phyloP scores from a whole-genome alignment of 352 stramenopile species.

The Phytophthora fragariaefolia region DNA sequence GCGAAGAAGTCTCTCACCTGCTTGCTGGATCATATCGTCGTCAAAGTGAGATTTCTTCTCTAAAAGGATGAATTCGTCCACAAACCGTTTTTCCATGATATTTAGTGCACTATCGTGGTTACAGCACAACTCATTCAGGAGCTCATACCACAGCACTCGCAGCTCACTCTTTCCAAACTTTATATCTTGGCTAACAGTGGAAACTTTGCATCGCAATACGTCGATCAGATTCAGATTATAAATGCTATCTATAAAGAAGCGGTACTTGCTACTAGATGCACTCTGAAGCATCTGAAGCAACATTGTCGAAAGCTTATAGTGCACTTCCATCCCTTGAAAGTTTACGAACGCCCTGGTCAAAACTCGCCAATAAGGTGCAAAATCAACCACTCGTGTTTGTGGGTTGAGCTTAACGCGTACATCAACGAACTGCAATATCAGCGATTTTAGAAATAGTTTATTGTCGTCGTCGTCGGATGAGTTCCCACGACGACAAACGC shows the following conservation, averaged over 20 bases:
- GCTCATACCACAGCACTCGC: conserved; percentile 19
- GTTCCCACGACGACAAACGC: not conserved
- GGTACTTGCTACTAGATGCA: not conserved
- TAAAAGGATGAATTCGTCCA: conserved; percentile 14
- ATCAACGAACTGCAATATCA: not conserved
- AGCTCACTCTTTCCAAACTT: not conserved
- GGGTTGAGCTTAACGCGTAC: not conserved
- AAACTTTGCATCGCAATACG: conserved; percentile 20
- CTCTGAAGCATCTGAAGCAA: conserved; percentile 14
- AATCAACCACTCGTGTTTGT: not conserved
- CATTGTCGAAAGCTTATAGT: conserved; percentile 3
- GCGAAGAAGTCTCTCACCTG: not conserved
- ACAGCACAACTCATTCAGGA: conserved; percentile 20
- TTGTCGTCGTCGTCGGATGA: not conserved
- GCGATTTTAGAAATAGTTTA: not conserved
- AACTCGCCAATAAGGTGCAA: conserved; percentile 18
- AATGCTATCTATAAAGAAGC: not conserved
- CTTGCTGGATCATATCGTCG: not conserved
- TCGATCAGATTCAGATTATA: conserved; percentile 25
- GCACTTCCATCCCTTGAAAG: not conserved
- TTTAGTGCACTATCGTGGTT: conserved; percentile 6
- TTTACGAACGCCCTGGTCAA: conserved; percentile 17
- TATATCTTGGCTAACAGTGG: not conserved
- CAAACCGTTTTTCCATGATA: conserved; percentile 21
- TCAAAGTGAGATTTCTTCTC: not conserved